Evolutionary conservation across 768 basidiomycete genomes (phyloP).

Genomic region (Thelephora aurantiotincta): DNA sequence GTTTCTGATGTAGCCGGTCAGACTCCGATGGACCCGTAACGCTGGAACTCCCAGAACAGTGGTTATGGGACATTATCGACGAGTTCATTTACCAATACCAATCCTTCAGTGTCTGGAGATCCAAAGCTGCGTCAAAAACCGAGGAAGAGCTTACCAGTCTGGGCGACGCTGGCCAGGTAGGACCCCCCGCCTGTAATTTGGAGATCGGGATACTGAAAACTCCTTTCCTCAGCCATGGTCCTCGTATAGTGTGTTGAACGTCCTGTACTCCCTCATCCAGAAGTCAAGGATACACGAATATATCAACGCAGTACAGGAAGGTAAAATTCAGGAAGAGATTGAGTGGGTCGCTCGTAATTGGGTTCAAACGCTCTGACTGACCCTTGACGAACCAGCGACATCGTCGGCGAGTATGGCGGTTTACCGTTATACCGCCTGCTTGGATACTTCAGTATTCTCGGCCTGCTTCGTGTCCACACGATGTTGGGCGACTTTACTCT

Average conservation of each 20-base stretch:
- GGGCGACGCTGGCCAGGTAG: conserved; percentile 53
- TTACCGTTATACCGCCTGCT: conserved; percentile 87
- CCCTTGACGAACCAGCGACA: conserved; percentile 34
- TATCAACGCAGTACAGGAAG: conserved; percentile 67
- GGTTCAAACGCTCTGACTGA: background rate
- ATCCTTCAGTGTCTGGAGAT: conserved; percentile 86
- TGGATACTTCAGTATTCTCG: conserved; percentile 94
- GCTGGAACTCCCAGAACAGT: conserved; percentile 92
- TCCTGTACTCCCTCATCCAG: conserved; percentile 96
- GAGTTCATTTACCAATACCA: conserved; percentile 99
- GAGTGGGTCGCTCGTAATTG: conserved; percentile 35
- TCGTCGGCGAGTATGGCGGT: conserved; percentile 84
- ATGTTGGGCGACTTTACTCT: conserved; percentile 93
- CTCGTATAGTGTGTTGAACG: conserved; percentile 95
- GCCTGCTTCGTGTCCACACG: conserved; percentile 88
- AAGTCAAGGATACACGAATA: conserved; percentile 94
- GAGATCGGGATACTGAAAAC: background rate
- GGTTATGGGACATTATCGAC: conserved; percentile 97
- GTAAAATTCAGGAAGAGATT: conserved; percentile 72
- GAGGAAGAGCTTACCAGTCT: conserved; percentile 83
- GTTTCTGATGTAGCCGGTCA: conserved; percentile 16
- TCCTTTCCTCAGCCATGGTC: conserved; percentile 64
- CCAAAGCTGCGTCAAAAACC: conserved; percentile 70
- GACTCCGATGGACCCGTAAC: conserved; percentile 90
- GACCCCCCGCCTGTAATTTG: background rate